phyloP scores from a whole-genome alignment of 495 filamentous ascomycete genomes.

The Viridothelium virens region DNA sequence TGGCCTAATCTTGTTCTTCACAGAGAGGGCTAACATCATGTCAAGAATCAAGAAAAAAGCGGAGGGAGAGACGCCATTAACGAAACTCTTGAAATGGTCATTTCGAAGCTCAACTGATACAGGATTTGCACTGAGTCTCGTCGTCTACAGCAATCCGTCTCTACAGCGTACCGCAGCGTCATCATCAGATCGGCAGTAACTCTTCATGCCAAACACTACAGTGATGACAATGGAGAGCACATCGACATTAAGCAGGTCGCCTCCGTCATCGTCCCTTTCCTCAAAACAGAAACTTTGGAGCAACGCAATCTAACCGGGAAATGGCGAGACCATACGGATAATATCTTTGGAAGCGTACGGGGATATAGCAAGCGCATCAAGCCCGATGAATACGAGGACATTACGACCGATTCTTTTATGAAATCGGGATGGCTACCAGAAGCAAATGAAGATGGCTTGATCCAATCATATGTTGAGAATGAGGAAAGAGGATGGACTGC shows the following conservation, averaged over 20 bases:
- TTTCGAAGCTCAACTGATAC: background rate
- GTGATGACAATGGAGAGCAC: conserved; percentile 38
- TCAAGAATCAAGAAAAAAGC: conserved; percentile 13
- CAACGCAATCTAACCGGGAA: conserved; percentile 59
- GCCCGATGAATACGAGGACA: background rate
- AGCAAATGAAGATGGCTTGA: background rate
- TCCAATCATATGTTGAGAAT: conserved; percentile 1
- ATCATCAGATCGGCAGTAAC: conserved; percentile 65
- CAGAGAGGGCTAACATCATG: conserved; percentile 14
- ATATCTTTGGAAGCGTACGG: conserved; percentile 60
- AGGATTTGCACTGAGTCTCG: background rate
- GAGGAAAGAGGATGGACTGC: conserved; percentile 45
- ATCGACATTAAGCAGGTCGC: conserved; percentile 74
- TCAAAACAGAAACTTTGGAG: conserved; percentile 61
- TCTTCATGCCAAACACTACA: conserved; percentile 51
- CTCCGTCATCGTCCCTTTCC: conserved; percentile 50
- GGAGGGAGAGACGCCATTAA: conserved; percentile 9
- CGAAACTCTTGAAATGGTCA: background rate
- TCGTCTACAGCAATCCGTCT: conserved; percentile 59
- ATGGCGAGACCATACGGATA: conserved; percentile 65
- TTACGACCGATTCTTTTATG: conserved; percentile 1
- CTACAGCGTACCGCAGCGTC: conserved; percentile 69
- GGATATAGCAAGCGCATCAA: background rate
- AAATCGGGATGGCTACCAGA: background rate
- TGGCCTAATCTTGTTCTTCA: too few species aligned